These are phyloP conservation scores for Phytophthora foliorum DNA, from an alignment of 352 stramenopile species.

Conservation along the genomic window DNA sequence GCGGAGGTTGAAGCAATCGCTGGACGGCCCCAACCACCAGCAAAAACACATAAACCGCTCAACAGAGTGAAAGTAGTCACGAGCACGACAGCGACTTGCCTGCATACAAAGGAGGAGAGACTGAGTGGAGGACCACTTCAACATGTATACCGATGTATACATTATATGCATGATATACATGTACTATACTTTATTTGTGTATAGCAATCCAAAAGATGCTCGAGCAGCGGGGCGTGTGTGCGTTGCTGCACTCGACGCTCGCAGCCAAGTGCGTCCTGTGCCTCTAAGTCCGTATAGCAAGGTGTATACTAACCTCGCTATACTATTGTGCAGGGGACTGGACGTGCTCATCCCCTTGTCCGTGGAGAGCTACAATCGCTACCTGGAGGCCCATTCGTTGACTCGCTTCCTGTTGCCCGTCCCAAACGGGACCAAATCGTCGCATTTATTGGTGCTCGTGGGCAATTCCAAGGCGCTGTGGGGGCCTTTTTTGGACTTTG, in stretches of 20 bases:
- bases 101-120: neutral
- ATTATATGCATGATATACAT: too few species aligned
- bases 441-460: slow-evolving; percentile 73
- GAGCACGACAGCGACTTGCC: neutral
- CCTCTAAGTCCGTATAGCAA: neutral
- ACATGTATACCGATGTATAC: neutral
- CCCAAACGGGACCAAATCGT: slow-evolving; percentile 21
- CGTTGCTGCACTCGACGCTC: slow-evolving; percentile 25
- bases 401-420: slow-evolving; percentile 58
- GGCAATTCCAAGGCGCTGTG: slow-evolving; percentile 74
- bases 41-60: neutral
- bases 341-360: slow-evolving; percentile 76
- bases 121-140: too few species aligned
- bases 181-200: too few species aligned
- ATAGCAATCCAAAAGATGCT: slow-evolving; percentile 12
- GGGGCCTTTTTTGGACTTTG: slow-evolving; percentile 58
- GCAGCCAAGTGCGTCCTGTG: slow-evolving; percentile 23
- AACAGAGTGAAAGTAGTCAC: neutral
- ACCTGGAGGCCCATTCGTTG: slow-evolving; percentile 48
- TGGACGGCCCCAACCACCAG: neutral
- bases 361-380: slow-evolving; percentile 74
- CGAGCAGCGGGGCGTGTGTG: slow-evolving; percentile 25
- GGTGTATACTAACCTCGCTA: neutral
- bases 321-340: slow-evolving; percentile 48
- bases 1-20: neutral